Evolutionary conservation across 495 filamentous ascomycete species (phyloP).

Genomic region (Rostrohypoxylon terebratum): DNA sequence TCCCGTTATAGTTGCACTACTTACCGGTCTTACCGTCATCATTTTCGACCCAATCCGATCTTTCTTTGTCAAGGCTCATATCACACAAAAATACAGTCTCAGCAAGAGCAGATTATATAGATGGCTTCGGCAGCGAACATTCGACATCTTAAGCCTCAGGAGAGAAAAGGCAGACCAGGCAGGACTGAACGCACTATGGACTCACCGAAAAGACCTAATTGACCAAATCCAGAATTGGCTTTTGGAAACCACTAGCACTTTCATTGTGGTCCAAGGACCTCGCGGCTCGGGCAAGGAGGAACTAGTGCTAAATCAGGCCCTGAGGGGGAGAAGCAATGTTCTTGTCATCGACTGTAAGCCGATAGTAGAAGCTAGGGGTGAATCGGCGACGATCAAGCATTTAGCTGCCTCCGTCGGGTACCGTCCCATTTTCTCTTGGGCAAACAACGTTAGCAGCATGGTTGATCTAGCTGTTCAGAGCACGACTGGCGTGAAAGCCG

Average conservation of each 20-base stretch:
- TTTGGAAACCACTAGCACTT: slow-evolving; percentile 86
- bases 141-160: slow-evolving; percentile 69
- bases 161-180: slow-evolving; percentile 70
- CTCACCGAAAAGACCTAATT: slow-evolving; percentile 84
- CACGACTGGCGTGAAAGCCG: slow-evolving; percentile 92
- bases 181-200: slow-evolving; percentile 84
- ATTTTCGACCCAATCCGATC: slow-evolving; percentile 93
- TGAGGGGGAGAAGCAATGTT: slow-evolving; percentile 80
- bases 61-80: slow-evolving; percentile 88
- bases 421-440: slow-evolving; percentile 92
- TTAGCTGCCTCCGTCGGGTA: slow-evolving; percentile 91
- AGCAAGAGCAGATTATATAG: slow-evolving; percentile 75
- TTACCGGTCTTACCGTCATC: slow-evolving; percentile 87
- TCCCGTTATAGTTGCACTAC: slow-evolving; percentile 78
- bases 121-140: slow-evolving; percentile 85
- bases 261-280: slow-evolving; percentile 94
- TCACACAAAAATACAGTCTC: slow-evolving; percentile 80
- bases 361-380: slow-evolving; percentile 90
- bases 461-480: slow-evolving; percentile 93
- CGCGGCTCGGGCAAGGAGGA: slow-evolving; percentile 92
- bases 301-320: slow-evolving; percentile 83
- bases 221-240: slow-evolving; percentile 86
- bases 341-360: slow-evolving; percentile 95
- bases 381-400: slow-evolving; percentile 84
- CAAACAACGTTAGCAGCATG: slow-evolving; percentile 92